Conservation (phyloP, 306 rosid species). For the Rosa lucieae region DNA sequence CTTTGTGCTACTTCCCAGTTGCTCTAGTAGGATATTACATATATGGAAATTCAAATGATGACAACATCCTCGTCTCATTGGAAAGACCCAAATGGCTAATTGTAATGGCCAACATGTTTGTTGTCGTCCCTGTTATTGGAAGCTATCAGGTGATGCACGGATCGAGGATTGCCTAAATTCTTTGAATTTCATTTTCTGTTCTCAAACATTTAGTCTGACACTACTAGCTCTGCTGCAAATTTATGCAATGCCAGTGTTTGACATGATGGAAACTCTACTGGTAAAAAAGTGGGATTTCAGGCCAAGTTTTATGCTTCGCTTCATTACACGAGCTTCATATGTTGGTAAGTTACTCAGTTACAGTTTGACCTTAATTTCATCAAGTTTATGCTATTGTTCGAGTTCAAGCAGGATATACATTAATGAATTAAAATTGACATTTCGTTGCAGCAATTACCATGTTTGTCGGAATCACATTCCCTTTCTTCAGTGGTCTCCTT, state of each 20-base stretch:
- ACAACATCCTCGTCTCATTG: slow-evolving; percentile 64
- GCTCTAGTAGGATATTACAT: slow-evolving; percentile 73
- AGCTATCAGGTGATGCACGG: slow-evolving; percentile 71
- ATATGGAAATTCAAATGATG: slow-evolving; percentile 55
- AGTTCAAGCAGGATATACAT: background rate
- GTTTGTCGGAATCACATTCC: no score
- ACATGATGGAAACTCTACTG: slow-evolving; percentile 80
- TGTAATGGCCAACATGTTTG: slow-evolving; percentile 80
- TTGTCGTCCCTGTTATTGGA: slow-evolving; percentile 90
- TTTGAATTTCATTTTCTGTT: background rate
- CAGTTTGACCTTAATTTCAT: background rate
- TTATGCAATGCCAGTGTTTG: slow-evolving; percentile 93
- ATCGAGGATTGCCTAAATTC: background rate
- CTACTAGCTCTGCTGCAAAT: slow-evolving; percentile 36
- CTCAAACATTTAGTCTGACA: background rate
- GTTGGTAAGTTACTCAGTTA: slow-evolving; percentile 56
- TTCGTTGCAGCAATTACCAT: no score
- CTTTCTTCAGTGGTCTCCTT: no score
- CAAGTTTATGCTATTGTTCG: background rate
- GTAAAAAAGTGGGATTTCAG: slow-evolving; percentile 64
- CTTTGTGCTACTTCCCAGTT: slow-evolving; percentile 92
- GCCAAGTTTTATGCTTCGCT: slow-evolving; percentile 58
- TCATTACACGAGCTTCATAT: slow-evolving; percentile 51
- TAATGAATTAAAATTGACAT: no score
- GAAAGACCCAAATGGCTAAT: slow-evolving; percentile 78